Percentiles rank a stretch among this genome's conserved stretches.
phyloP scores from a whole-genome alignment of 768 basidiomycete species.

The Lentinula sp. region DNA sequence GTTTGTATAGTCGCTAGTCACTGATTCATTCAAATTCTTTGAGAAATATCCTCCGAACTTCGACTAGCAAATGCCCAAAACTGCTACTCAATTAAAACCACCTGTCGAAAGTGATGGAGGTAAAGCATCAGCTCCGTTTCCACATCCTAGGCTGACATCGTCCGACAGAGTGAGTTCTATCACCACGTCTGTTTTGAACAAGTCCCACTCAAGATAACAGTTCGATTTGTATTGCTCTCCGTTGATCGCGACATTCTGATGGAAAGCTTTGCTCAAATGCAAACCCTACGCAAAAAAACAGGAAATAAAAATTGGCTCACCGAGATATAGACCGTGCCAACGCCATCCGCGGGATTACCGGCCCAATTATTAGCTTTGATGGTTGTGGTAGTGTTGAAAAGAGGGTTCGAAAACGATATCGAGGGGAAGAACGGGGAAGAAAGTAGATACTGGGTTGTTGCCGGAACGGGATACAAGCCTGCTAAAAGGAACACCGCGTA shows the following conservation, averaged over 20 bases:
- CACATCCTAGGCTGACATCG: conserved; percentile 48
- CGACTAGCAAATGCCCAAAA: not conserved
- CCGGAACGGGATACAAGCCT: conserved; percentile 59
- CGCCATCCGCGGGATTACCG: conserved; percentile 47
- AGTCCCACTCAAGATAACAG: conserved; percentile 63
- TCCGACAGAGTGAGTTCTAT: conserved; percentile 52
- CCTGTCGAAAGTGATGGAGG: conserved; percentile 65
- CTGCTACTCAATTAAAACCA: conserved; percentile 26
- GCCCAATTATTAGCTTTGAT: conserved; percentile 43
- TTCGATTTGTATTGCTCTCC: conserved; percentile 54
- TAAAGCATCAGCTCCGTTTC: conserved; percentile 35
- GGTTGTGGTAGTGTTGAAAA: conserved; percentile 50
- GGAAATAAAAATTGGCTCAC: conserved; percentile 20
- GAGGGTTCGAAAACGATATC: conserved; percentile 57
- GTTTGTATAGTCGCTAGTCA: not conserved
- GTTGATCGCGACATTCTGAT: conserved; percentile 50
- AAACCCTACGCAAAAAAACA: not conserved
- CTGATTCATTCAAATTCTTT: too few relatives aligned
- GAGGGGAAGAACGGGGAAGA: conserved; percentile 58
- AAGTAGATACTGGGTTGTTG: conserved; percentile 52
- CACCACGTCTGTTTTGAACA: conserved; percentile 45
- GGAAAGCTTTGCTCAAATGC: not conserved
- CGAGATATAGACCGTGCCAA: conserved; percentile 52
- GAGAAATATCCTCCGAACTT: too few relatives aligned
- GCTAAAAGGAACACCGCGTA: conserved; percentile 53